These are phyloP conservation scores for Fusarium ramigenum DNA, from an alignment of 2,329 filamentous ascomycete genomes.

Conservation along the genomic window DNA sequence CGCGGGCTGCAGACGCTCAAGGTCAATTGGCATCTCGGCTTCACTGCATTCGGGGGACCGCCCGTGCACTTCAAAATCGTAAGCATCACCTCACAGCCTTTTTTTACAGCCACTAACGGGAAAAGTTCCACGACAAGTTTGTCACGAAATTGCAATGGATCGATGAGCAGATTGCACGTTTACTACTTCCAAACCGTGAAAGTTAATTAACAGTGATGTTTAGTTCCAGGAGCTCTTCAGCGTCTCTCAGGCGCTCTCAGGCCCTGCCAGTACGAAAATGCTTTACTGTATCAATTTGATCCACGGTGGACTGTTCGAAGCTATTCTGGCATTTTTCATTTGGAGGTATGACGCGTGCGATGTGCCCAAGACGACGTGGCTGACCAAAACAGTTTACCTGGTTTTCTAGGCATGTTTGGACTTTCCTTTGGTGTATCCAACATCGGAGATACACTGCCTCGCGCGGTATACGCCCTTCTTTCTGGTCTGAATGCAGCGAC, in stretches of 20 bases:
- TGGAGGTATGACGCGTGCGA: conserved; percentile 64
- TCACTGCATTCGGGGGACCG: conserved; percentile 20
- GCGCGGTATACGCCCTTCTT: conserved; percentile 72
- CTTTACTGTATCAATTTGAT: conserved; percentile 73
- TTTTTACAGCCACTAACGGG: no score
- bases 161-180: conserved; percentile 69
- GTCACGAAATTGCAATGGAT: conserved; percentile 71
- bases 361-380: no score
- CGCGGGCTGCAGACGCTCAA: conserved; percentile 3
- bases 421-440: conserved; percentile 71
- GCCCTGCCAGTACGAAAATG: conserved; percentile 77
- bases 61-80: conserved; percentile 34
- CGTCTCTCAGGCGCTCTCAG: conserved; percentile 72
- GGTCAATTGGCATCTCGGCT: conserved; percentile 27
- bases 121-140: conserved; percentile 57
- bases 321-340: conserved; percentile 67
- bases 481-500: conserved; percentile 78
- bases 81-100: accelerated
- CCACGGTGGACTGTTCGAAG: conserved; percentile 66
- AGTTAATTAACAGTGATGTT: not conserved
- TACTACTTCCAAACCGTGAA: accelerated
- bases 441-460: conserved; percentile 67
- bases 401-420: conserved; percentile 75
- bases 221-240: conserved; percentile 79
- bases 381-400: conserved; percentile 61